phyloP scores from a whole-genome alignment of 305 asterid genomes.

The Ajuga reptans region DNA sequence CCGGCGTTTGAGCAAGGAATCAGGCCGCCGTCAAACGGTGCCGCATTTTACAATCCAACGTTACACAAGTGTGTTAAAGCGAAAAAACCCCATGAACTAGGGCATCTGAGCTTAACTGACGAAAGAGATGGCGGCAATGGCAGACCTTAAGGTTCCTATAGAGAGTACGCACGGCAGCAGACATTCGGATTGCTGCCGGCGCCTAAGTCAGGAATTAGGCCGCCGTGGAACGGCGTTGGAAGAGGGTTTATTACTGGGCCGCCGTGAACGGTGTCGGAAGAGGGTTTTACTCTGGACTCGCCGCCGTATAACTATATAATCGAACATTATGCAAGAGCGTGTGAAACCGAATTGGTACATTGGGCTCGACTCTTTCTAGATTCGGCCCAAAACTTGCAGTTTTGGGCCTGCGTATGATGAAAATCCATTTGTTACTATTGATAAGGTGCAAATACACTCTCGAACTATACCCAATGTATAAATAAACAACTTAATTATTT shows the following conservation, averaged over 20 bases:
- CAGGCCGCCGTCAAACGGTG: conserved; percentile 38
- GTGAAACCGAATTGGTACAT: not conserved
- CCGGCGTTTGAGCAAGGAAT: conserved; percentile 37
- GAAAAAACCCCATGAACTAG: no score
- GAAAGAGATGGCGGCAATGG: no score
- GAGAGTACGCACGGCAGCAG: no score
- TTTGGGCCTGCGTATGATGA: not conserved
- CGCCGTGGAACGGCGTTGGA: no score
- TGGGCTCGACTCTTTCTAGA: not conserved
- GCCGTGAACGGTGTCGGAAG: conserved; percentile 34
- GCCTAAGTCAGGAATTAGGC: no score
- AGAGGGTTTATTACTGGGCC: not conserved
- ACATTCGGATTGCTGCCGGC: no score
- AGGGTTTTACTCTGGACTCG: conserved; percentile 32
- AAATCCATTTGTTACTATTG: not conserved
- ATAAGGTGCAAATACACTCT: no score
- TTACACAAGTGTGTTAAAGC: not conserved
- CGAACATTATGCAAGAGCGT: not conserved
- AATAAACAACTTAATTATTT: no score
- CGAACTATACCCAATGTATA: no score
- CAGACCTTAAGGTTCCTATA: no score
- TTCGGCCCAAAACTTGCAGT: not conserved
- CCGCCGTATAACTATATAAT: not conserved
- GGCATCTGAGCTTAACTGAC: no score
- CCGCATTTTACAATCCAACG: not conserved